Percentiles rank a stretch among this genome's conserved stretches.
These are phyloP conservation scores for Annulohypoxylon bovei DNA, from an alignment of 495 filamentous ascomycete species.

Conservation along the genomic window DNA sequence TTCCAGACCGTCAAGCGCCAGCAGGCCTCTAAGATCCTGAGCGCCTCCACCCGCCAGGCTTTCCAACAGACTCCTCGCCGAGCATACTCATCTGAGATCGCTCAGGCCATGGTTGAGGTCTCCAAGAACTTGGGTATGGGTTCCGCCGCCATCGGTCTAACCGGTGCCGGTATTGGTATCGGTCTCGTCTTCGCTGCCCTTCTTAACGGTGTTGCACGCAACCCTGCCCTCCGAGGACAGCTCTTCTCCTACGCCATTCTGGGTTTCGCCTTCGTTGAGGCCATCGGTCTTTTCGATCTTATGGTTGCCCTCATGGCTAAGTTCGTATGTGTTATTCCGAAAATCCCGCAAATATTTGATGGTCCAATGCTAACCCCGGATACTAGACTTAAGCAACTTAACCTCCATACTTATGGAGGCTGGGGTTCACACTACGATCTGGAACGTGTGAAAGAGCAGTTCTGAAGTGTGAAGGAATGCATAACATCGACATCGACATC, in stretches of 20 bases:
- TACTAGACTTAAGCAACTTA: constrained; percentile 46
- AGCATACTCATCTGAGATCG: constrained; percentile 83
- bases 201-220: constrained; percentile 84
- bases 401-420: constrained; percentile 45
- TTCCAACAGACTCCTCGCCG: constrained; percentile 71
- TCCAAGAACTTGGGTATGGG: constrained; percentile 90
- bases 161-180: constrained; percentile 92
- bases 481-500: constrained; percentile 22
- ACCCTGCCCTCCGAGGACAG: constrained; percentile 88
- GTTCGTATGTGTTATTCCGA: constrained; percentile 60
- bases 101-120: constrained; percentile 84
- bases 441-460: constrained; percentile 38
- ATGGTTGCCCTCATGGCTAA: constrained; percentile 93
- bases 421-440: constrained; percentile 40
- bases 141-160: constrained; percentile 86
- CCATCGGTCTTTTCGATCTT: constrained; percentile 92
- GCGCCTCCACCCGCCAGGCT: constrained; percentile 70
- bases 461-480: constrained; percentile 27
- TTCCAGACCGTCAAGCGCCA: constrained; percentile 74
- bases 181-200: constrained; percentile 90
- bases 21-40: constrained; percentile 71
- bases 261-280: constrained; percentile 93
- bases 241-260: constrained; percentile 95
- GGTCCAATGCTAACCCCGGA: constrained; percentile 5
- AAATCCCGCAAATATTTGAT: constrained; percentile 12